Evolutionary conservation across 1,284 basidiomycete species (phyloP).

Genomic region (Psilocybe mexicana): DNA sequence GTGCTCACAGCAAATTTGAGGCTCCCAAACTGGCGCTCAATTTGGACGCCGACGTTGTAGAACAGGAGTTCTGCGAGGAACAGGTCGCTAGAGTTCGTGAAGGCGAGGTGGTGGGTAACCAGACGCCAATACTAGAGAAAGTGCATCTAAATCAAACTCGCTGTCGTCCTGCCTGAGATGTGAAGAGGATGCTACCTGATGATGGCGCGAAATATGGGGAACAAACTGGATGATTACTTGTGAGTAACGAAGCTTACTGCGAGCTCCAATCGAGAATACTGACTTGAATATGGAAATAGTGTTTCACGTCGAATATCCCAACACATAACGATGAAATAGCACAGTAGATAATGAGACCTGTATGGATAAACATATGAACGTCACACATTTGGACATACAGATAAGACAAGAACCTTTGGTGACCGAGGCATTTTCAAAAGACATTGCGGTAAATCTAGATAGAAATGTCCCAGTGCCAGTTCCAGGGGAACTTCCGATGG

Average conservation of each 20-base stretch:
- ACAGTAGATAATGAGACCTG: conserved; percentile 76
- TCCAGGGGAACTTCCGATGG: too few species aligned
- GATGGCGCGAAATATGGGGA: conserved; percentile 69
- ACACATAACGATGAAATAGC: conserved; percentile 71
- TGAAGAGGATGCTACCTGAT: conserved; percentile 50
- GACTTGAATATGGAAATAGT: conserved; percentile 84
- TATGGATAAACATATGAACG: background rate
- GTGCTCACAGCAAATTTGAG: conserved; percentile 82
- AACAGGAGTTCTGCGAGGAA: conserved; percentile 77
- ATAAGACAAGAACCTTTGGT: conserved; percentile 61
- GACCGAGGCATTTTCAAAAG: conserved; percentile 76
- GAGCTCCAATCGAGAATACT: background rate
- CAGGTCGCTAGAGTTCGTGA: conserved; percentile 84
- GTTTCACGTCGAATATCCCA: conserved; percentile 83
- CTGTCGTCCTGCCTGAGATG: conserved; percentile 14
- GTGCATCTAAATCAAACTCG: conserved; percentile 23
- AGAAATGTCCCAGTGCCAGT: background rate
- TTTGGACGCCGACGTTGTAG: conserved; percentile 69
- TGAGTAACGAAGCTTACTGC: background rate
- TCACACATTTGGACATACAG: background rate
- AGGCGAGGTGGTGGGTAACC: conserved; percentile 73
- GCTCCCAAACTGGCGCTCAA: conserved; percentile 87
- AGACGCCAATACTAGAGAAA: conserved; percentile 81
- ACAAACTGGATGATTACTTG: conserved; percentile 44
- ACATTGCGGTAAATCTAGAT: conserved; percentile 45